Evolutionary conservation across 805 yeast genomes (phyloP).

Genomic region (Candida cerambycidarum): DNA sequence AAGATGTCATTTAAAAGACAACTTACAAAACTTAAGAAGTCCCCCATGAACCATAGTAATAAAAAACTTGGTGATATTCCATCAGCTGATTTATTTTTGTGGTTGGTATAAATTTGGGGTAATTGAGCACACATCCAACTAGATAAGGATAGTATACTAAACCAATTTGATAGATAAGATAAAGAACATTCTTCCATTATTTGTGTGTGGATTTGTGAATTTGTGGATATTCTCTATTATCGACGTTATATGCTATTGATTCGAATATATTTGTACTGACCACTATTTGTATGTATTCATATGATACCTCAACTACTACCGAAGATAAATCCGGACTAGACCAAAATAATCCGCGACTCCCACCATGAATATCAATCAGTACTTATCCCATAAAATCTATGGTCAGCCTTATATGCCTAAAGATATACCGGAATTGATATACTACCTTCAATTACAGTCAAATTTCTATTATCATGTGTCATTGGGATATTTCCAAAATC

Average conservation of each 20-base stretch:
- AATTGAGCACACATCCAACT: constrained; percentile 76
- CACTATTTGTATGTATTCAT: too few species aligned
- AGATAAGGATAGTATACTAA: constrained; percentile 44
- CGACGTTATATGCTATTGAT: too few species aligned
- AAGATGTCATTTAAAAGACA: constrained; percentile 38
- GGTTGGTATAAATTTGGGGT: constrained; percentile 67
- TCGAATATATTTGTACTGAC: too few species aligned
- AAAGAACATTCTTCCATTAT: not conserved
- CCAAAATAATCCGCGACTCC: not conserved
- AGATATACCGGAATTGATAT: constrained; percentile 3
- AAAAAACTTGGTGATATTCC: constrained; percentile 65
- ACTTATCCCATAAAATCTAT: constrained; percentile 1
- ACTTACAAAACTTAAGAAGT: constrained; percentile 50
- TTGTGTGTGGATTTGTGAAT: too few species aligned
- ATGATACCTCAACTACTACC: too few species aligned
- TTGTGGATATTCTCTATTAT: too few species aligned
- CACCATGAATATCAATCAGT: constrained; percentile 1
- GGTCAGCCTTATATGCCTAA: constrained; percentile 10
- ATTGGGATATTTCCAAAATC: constrained; percentile 1
- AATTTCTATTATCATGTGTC: not conserved
- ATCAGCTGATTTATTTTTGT: constrained; percentile 58
- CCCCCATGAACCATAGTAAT: constrained; percentile 65
- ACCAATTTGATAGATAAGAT: constrained; percentile 23
- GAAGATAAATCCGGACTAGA: too few species aligned
- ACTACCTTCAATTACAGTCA: not conserved